Evolutionary conservation across 169 alveolate genomes (phyloP), one percentile per base, ranked within the genome.

Genomic region (Babesia caballi): DNA sequence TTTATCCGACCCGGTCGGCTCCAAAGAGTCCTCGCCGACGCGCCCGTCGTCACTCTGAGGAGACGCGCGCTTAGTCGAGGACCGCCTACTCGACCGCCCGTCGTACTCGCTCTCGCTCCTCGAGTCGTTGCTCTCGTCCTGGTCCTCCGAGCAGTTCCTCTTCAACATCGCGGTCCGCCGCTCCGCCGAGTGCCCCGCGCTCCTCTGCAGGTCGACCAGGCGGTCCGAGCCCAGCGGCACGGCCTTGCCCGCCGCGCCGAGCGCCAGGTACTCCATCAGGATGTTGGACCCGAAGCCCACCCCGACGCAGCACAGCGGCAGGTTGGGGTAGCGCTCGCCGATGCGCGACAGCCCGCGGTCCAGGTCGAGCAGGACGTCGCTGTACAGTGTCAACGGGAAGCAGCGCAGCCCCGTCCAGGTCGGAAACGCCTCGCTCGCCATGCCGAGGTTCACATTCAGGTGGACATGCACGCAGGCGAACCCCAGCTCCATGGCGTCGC

Each of bases 341-440:
- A 81, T 65, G 32, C 49, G 51, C 35, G 61, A 49, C 15, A 81
- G 60, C 14, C 63, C 88, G 28, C 58, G 11, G 40, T 81, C 78
- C 53, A 81, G 57, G 47, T 81, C 88, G 11, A 71, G 14, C 28
- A 69, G 49, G 28, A 42, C 83, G 33, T 81, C 72, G 47, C 84
- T 61, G 51, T 81, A 81, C 17, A 81, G 71, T 38, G 68, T 53
- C 35, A 81, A n/a, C 8, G 88, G 88, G 50, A 70, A 81, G 32
- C 77, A 58, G 23, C 84, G 56, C 42, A 81, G 56, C 9, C 83
- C 75, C 32, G 66, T 59, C 77, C 72, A 56, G 8, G 61, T 57
- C 3, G 84, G 84, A 40, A 61, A 70, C 23, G 80, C 84, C 53
- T 81, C 84, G 33, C 61, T 57, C 19, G 88, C 84, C 85, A 81